Percentiles rank a stretch among this genome's conserved stretches.
phyloP scores from a whole-genome alignment of 306 rosid genomes.

The Cicer bijugum region DNA sequence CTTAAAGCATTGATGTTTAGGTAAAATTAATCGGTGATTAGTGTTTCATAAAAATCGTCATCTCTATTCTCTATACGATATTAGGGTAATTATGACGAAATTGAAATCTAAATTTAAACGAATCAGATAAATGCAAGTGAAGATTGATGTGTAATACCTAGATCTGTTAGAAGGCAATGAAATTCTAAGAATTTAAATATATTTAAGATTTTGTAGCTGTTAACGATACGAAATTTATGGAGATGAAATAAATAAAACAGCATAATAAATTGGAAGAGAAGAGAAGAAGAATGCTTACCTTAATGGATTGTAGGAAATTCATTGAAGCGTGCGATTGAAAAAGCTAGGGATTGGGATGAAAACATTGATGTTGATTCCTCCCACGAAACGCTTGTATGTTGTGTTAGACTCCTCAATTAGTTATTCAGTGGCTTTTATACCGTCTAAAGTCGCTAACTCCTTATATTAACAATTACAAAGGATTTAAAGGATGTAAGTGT shows the following conservation, averaged over 20 bases:
- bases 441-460: no score
- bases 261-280: not conserved
- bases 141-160: not conserved
- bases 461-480: no score
- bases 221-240: not conserved
- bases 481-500: no score
- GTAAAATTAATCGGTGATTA: not conserved
- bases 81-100: not conserved
- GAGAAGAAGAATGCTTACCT: slow-evolving; percentile 24
- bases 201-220: no score
- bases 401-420: not conserved
- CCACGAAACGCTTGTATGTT: not conserved
- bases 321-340: not conserved
- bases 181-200: not conserved
- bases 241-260: not conserved
- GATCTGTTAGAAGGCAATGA: not conserved
- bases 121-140: not conserved
- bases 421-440: not conserved
- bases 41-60: not conserved
- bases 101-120: not conserved
- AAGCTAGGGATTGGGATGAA: not conserved
- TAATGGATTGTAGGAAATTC: not conserved
- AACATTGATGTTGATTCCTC: not conserved
- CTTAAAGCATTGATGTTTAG: not conserved
- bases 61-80: not conserved